These are phyloP conservation scores for Blastocystis hominis DNA, from an alignment of 352 stramenopile genomes.

Conservation along the genomic window DNA sequence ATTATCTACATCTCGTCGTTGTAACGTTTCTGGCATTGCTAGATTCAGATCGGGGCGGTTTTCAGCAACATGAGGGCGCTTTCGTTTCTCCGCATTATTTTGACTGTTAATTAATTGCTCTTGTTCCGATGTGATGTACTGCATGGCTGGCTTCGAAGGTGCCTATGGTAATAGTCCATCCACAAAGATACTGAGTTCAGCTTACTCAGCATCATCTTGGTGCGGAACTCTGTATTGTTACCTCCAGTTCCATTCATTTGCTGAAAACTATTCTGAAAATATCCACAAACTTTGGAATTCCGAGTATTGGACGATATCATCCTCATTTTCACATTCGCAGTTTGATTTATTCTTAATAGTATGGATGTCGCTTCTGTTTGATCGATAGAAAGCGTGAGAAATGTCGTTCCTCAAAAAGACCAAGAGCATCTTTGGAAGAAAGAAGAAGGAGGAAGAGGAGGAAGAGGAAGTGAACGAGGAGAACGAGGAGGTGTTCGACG, in stretches of 20 bases:
- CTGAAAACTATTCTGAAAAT: no score
- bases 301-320: no score
- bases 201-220: not conserved
- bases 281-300: no score
- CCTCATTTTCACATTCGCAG: no score
- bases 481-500: not conserved
- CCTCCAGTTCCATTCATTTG: not conserved
- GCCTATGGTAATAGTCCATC: not conserved
- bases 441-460: constrained; percentile 36
- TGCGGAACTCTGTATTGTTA: not conserved
- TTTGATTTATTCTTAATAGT: not conserved
- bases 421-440: constrained; percentile 8
- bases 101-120: not conserved
- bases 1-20: constrained; percentile 10
- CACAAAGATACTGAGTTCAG: not conserved
- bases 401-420: constrained; percentile 50
- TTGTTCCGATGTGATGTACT: constrained; percentile 25
- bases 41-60: not conserved
- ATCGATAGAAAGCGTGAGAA: not conserved
- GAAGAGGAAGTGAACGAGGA: not conserved
- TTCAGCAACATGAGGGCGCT: not conserved
- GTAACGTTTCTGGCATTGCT: not conserved
- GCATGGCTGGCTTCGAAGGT: not conserved
- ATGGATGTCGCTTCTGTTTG: not conserved
- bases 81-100: not conserved